Evolutionary conservation across 345 rosid genomes (phyloP).

Genomic region (Pelargonium nanum): DNA sequence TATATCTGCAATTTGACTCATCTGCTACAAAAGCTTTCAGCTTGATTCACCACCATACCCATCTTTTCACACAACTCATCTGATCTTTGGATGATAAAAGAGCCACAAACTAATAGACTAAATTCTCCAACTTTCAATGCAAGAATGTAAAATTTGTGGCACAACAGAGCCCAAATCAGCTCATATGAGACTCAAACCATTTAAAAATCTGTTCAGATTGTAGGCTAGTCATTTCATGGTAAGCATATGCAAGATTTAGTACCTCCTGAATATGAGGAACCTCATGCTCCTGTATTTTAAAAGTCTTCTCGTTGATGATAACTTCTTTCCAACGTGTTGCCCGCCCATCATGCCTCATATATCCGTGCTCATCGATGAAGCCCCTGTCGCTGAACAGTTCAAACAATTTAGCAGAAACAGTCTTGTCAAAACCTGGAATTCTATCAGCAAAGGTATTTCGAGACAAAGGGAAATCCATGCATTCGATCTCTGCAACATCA

Average conservation of each 20-base stretch:
- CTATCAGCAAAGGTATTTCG: constrained; percentile 45
- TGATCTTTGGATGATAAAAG: background rate
- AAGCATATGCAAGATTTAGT: constrained; percentile 82
- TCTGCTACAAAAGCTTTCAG: background rate
- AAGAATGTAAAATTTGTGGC: too few relatives aligned
- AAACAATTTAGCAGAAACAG: constrained; percentile 44
- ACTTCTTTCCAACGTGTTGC: constrained; percentile 54
- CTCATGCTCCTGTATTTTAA: constrained; percentile 36
- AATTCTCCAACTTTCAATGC: too few relatives aligned
- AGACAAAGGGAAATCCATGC: constrained; percentile 53
- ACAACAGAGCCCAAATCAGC: constrained; percentile 21
- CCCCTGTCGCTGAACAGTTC: constrained; percentile 43
- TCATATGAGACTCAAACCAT: constrained; percentile 86
- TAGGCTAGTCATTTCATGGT: constrained; percentile 91
- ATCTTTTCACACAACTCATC: background rate
- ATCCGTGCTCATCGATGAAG: constrained; percentile 59
- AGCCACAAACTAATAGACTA: background rate
- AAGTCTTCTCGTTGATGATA: constrained; percentile 21
- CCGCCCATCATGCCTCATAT: constrained; percentile 71
- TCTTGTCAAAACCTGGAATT: constrained; percentile 43
- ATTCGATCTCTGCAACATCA: constrained; percentile 71
- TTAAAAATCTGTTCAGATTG: constrained; percentile 69
- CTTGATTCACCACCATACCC: background rate
- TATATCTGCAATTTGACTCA: background rate
- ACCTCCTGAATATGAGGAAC: constrained; percentile 73